Percentiles rank a stretch among this genome's conserved stretches.
Conservation (phyloP, 371 early-diverging fungal species). For the Saksenaea oblongispora region DNA sequence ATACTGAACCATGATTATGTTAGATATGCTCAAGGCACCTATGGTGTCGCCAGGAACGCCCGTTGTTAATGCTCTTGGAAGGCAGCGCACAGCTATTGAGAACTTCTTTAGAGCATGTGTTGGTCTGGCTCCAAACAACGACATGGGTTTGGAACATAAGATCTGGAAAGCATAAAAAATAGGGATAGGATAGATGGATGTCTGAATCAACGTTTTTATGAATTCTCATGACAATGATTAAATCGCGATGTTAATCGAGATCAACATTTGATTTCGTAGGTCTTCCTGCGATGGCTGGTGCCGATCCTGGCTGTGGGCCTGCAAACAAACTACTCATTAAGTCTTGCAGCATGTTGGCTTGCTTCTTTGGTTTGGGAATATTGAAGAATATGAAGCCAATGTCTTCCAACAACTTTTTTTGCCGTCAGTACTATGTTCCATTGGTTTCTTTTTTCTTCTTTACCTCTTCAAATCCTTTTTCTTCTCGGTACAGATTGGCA, state of each 20-base stretch:
- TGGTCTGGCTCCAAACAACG: conserved; percentile 88
- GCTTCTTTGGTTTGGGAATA: conserved; percentile 64
- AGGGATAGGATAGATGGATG: background rate
- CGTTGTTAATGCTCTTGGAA: conserved; percentile 91
- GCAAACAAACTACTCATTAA: conserved; percentile 74
- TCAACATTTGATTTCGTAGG: background rate
- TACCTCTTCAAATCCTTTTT: conserved; percentile 42
- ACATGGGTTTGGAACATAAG: conserved; percentile 88
- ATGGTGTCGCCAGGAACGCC: conserved; percentile 90
- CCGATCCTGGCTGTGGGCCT: conserved; percentile 22
- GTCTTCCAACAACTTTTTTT: conserved; percentile 50
- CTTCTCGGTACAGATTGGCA: conserved; percentile 36
- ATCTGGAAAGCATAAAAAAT: conserved; percentile 56
- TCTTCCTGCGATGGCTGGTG: background rate
- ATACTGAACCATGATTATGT: background rate
- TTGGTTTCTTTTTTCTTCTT: conserved; percentile 11
- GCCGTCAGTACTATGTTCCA: background rate
- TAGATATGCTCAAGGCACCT: conserved; percentile 89
- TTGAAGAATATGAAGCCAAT: conserved; percentile 71
- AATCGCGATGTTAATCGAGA: background rate
- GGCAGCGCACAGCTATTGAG: conserved; percentile 95
- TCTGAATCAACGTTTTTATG: background rate
- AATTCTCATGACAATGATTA: background rate
- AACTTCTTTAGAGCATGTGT: conserved; percentile 96
- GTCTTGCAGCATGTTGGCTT: conserved; percentile 71